Evolutionary conservation across 148 eudicot species (phyloP).

Genomic region (Fagopyrum homotropicum): DNA sequence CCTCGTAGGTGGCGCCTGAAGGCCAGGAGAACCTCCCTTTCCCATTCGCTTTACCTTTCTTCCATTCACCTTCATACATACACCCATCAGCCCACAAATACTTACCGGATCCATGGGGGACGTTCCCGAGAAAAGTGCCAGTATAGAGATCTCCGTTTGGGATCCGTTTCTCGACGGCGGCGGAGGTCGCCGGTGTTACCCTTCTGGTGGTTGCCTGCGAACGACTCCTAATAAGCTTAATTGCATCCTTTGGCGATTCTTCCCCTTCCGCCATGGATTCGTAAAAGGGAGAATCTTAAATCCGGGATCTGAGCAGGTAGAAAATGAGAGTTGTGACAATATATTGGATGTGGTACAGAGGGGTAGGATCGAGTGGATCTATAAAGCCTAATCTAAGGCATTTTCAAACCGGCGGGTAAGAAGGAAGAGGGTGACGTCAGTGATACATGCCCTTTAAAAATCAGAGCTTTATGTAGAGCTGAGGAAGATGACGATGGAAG

Average conservation of each 20-base stretch:
- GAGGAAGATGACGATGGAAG: background rate
- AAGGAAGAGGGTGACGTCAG: background rate
- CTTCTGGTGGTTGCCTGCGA: constrained; percentile 43
- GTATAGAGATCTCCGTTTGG: constrained; percentile 86
- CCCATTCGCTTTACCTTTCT: constrained; percentile 72
- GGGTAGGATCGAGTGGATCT: background rate
- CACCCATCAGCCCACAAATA: constrained; percentile 92
- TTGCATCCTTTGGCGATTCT: constrained; percentile 5
- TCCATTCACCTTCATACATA: constrained; percentile 95
- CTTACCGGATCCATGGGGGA: constrained; percentile 77
- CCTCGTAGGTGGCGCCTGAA: constrained; percentile 80
- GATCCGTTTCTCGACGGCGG: constrained; percentile 29
- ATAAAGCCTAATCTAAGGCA: constrained; percentile 19
- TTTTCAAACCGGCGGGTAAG: constrained; percentile 7
- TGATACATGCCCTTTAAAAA: background rate
- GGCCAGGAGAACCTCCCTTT: constrained; percentile 96
- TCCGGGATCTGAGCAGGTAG: background rate
- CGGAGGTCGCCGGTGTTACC: constrained; percentile 36
- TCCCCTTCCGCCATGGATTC: constrained; percentile 17
- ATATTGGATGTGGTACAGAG: background rate
- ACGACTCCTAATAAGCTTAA: constrained; percentile 25
- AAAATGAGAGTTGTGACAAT: background rate
- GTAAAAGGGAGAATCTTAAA: background rate
- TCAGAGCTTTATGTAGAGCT: background rate
- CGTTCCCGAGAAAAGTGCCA: constrained; percentile 52